A percentile compares a stretch with the other conserved stretches of the same genome.
Conservation (phyloP, 768 basidiomycete genomes). For the Termitomyces sp. region DNA sequence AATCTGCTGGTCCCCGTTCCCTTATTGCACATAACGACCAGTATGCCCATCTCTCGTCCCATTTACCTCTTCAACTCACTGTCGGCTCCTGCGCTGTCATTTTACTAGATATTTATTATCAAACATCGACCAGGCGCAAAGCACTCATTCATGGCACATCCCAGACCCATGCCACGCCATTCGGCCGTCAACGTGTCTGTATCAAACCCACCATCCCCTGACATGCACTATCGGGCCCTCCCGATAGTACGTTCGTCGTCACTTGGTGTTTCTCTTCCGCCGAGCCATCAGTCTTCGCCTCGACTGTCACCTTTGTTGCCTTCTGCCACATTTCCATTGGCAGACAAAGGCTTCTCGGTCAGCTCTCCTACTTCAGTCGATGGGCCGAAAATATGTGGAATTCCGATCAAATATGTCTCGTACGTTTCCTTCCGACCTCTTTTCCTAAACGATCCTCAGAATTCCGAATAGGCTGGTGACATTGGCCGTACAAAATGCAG, state of each 20-base stretch:
- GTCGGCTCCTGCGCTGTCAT: background rate
- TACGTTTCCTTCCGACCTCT: constrained; percentile 30
- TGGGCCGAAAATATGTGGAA: constrained; percentile 56
- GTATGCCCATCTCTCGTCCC: background rate
- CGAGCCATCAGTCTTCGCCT: constrained; percentile 33
- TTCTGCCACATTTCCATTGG: constrained; percentile 36
- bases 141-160: constrained; percentile 14
- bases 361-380: constrained; percentile 24
- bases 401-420: constrained; percentile 81
- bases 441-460: constrained; percentile 5
- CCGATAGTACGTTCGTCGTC: constrained; percentile 53
- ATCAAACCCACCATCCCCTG: constrained; percentile 22
- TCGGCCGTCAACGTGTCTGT: constrained; percentile 10
- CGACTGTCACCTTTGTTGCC: constrained; percentile 50
- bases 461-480: constrained; percentile 57
- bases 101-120: constrained; percentile 6
- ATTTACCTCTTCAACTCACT: constrained; percentile 1
- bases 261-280: constrained; percentile 23
- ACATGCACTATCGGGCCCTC: constrained; percentile 60
- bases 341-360: constrained; percentile 33
- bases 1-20: background rate
- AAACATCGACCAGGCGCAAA: background rate
- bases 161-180: constrained; percentile 11
- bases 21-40: constrained; percentile 6
- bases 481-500: constrained; percentile 91